Conservation (phyloP, 1,139 yeast species). For the Magnusiomyces paraingens region DNA sequence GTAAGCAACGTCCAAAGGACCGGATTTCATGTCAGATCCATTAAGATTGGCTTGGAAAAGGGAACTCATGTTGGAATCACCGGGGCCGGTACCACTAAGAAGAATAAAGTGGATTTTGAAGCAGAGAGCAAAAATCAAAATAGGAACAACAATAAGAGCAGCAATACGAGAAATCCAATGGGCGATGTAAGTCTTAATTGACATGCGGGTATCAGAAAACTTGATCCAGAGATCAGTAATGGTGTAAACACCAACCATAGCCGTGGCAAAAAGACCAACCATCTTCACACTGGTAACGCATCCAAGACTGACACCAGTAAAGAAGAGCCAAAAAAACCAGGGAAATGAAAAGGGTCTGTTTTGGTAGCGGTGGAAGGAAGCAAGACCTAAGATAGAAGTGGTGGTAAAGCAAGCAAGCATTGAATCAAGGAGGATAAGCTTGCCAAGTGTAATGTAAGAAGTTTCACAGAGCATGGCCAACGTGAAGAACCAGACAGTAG, state of each 20-base stretch:
- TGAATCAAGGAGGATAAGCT: conserved; percentile 91
- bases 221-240: conserved; percentile 65
- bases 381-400: conserved; percentile 69
- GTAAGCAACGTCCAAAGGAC: conserved; percentile 82
- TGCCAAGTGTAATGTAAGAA: conserved; percentile 82
- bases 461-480: conserved; percentile 81
- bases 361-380: conserved; percentile 73
- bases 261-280: conserved; percentile 89
- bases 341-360: conserved; percentile 55
- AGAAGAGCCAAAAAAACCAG: conserved; percentile 91
- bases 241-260: conserved; percentile 79
- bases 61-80: conserved; percentile 96
- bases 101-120: conserved; percentile 78
- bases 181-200: conserved; percentile 39
- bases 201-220: conserved; percentile 44
- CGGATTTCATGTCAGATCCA: conserved; percentile 74
- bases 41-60: conserved; percentile 88
- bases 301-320: conserved; percentile 80
- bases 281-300: conserved; percentile 84
- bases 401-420: conserved; percentile 91
- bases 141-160: conserved; percentile 68
- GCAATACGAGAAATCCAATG: conserved; percentile 74
- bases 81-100: conserved; percentile 79
- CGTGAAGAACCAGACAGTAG: conserved; percentile 84
- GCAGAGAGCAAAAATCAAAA: conserved; percentile 55